phyloP scores from a whole-genome alignment of 495 filamentous ascomycete species.

The Ascodesmis nigricans region DNA sequence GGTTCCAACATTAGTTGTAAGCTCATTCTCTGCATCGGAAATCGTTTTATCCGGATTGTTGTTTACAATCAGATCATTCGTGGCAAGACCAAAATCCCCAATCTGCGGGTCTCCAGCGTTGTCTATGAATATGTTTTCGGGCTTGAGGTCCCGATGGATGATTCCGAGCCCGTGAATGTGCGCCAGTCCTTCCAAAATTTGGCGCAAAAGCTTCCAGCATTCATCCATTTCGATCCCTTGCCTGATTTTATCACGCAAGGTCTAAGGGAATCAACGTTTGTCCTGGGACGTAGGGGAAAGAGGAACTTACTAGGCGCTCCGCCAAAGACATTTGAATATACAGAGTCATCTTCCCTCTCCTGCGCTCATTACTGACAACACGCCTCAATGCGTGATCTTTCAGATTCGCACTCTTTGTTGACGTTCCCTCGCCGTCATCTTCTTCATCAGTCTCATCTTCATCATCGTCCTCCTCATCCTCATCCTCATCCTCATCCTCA shows the following conservation, averaged over 20 bases:
- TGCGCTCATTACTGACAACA: slow-evolving; percentile 10
- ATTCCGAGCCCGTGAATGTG: slow-evolving; percentile 85
- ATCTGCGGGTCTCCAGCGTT: slow-evolving; percentile 73
- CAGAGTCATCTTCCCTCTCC: slow-evolving; percentile 30
- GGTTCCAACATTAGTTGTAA: slow-evolving; percentile 82
- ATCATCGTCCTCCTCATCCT: slow-evolving; percentile 26
- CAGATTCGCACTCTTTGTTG: slow-evolving; percentile 10
- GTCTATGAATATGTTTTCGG: slow-evolving; percentile 95
- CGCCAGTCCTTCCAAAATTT: slow-evolving; percentile 71
- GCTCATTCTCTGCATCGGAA: slow-evolving; percentile 22
- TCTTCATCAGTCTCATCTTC: slow-evolving; percentile 21
- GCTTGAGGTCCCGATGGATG: slow-evolving; percentile 93
- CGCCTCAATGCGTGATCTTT: slow-evolving; percentile 8
- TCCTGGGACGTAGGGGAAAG: slow-evolving; percentile 3
- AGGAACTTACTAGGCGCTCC: slow-evolving; percentile 49
- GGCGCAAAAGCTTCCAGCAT: slow-evolving; percentile 73
- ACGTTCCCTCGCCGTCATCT: slow-evolving; percentile 19
- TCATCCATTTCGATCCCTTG: slow-evolving; percentile 54
- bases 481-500: slow-evolving; percentile 43
- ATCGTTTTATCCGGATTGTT: neutral
- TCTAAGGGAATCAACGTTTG: slow-evolving; percentile 26
- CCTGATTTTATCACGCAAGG: slow-evolving; percentile 72
- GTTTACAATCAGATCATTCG: slow-evolving; percentile 2
- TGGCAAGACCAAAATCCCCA: slow-evolving; percentile 81
- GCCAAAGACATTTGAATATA: slow-evolving; percentile 97